Evolutionary conservation across 2,329 filamentous ascomycete genomes (phyloP).

Genomic region (Tolypocladium ovalisporum): DNA sequence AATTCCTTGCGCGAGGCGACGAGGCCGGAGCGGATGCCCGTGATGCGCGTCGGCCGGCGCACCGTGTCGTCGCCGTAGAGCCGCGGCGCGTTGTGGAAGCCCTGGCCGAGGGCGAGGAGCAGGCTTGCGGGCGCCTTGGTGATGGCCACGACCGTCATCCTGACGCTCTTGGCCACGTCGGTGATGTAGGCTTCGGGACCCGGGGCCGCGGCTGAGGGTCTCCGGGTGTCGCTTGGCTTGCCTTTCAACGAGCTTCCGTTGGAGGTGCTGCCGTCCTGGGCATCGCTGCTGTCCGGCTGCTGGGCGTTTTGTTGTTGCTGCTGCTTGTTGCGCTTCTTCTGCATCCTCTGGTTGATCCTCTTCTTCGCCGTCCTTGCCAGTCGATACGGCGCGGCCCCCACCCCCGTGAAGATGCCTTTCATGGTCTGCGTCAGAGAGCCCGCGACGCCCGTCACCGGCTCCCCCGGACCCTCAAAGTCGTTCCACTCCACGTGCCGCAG

Average conservation of each 20-base stretch:
- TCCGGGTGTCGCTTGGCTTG: slow-evolving; percentile 1
- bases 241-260: not conserved
- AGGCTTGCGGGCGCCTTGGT: slow-evolving; percentile 49
- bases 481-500: slow-evolving; percentile 63
- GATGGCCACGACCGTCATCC: slow-evolving; percentile 38
- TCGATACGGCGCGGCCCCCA: slow-evolving; percentile 52
- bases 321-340: slow-evolving; percentile 38
- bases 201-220: not conserved
- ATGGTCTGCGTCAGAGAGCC: slow-evolving; percentile 50
- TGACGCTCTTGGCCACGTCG: slow-evolving; percentile 41
- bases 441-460: slow-evolving; percentile 57
- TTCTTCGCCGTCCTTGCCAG: slow-evolving; percentile 47
- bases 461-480: slow-evolving; percentile 65
- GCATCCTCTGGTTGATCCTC: slow-evolving; percentile 27
- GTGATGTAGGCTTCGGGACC: slow-evolving; percentile 26
- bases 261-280: not conserved
- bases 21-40: slow-evolving; percentile 52
- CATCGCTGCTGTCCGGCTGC: not conserved
- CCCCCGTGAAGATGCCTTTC: slow-evolving; percentile 48
- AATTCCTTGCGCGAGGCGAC: slow-evolving; percentile 52
- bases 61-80: slow-evolving; percentile 63
- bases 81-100: slow-evolving; percentile 60
- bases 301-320: slow-evolving; percentile 23
- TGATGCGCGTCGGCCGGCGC: slow-evolving; percentile 50
- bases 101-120: slow-evolving; percentile 51